phyloP scores from a whole-genome alignment of 441 rosid genomes.

The Kokia cookei region DNA sequence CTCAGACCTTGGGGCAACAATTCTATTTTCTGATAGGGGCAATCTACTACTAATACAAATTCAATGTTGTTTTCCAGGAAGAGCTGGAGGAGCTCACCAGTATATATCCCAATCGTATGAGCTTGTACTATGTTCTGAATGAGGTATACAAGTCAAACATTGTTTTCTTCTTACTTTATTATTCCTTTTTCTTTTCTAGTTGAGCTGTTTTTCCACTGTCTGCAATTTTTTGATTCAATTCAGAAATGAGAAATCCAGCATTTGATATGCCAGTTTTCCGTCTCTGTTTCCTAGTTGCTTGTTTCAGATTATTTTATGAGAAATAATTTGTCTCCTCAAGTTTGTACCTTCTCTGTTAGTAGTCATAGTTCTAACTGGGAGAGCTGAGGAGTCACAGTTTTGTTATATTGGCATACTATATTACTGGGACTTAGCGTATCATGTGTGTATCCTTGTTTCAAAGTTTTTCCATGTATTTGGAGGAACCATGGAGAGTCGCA shows the following conservation, averaged over 20 bases:
- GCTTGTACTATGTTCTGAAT: slow-evolving; percentile 35
- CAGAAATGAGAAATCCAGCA: not conserved
- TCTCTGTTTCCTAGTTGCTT: not conserved
- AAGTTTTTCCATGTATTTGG: too few species aligned
- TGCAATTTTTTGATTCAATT: not conserved
- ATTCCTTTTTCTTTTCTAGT: not conserved
- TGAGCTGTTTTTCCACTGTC: not conserved
- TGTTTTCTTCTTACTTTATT: not conserved
- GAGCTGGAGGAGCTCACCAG: slow-evolving; percentile 31
- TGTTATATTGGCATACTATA: not conserved
- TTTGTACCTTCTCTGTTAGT: not conserved
- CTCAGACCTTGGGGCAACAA: not conserved
- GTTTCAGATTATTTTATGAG: not conserved
- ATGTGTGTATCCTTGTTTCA: too few species aligned
- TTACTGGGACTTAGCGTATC: too few species aligned
- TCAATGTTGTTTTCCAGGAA: slow-evolving; percentile 22
- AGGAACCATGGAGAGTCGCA: too few species aligned
- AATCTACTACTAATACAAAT: not conserved
- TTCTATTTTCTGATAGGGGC: not conserved
- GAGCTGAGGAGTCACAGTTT: not conserved
- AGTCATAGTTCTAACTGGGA: not conserved
- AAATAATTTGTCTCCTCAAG: not conserved
- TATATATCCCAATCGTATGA: slow-evolving; percentile 27
- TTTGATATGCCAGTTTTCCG: not conserved
- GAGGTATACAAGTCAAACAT: slow-evolving; percentile 18